Percentiles rank a stretch among this genome's conserved stretches.
Conservation (phyloP, 1,284 basidiomycete genomes). For the Wallemia ichthyophaga region DNA sequence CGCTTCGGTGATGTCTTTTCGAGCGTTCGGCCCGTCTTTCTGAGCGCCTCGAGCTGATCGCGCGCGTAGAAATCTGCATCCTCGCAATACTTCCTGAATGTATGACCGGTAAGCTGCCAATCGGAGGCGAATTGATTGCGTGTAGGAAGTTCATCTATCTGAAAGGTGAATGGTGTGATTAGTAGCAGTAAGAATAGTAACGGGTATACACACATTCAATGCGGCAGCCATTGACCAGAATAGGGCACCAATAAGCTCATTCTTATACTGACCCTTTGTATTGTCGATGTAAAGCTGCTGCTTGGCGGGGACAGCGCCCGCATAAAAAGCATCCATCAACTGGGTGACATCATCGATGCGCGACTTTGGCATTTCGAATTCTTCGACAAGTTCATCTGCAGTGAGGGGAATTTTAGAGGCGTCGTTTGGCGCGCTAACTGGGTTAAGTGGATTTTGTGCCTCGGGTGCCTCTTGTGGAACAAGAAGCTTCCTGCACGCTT, state of each 20-base stretch:
- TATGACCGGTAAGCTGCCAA: not conserved
- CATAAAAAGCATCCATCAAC: not conserved
- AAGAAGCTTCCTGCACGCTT: not conserved
- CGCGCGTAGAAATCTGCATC: not conserved
- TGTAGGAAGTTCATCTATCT: not conserved
- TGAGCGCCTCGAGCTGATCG: not conserved
- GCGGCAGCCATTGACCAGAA: not conserved
- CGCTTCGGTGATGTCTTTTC: not conserved
- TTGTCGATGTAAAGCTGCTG: not conserved
- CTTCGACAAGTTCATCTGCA: not conserved
- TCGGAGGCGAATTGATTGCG: not conserved
- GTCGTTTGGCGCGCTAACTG: too few relatives aligned
- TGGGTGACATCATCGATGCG: not conserved
- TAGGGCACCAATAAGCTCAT: not conserved
- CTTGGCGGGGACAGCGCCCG: not conserved
- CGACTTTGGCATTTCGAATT: not conserved
- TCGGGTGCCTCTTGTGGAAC: not conserved
- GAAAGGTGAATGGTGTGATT: not conserved
- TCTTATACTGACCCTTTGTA: not conserved
- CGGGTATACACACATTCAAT: not conserved
- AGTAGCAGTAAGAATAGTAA: not conserved
- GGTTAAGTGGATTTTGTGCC: not conserved
- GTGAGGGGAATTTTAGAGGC: not conserved
- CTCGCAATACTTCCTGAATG: not conserved
- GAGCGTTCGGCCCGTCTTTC: not conserved